Evolutionary conservation across 345 rosid genomes (phyloP).

Genomic region (Populus euphratica): DNA sequence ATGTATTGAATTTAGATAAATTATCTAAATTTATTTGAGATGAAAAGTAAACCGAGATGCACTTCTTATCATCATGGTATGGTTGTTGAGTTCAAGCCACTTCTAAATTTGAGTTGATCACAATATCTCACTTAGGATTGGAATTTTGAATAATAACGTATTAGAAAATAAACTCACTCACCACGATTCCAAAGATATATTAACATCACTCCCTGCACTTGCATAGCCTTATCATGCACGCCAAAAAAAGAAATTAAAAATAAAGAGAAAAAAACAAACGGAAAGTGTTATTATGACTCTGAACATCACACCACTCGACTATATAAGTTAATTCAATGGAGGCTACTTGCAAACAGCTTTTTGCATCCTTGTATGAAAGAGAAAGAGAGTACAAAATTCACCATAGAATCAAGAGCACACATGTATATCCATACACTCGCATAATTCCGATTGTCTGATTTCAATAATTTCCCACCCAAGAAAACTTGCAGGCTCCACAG

Average conservation of each 20-base stretch:
- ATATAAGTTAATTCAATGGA: background rate
- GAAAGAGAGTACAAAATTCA: background rate
- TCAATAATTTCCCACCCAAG: background rate
- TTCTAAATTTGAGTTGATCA: no score
- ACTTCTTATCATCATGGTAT: no score
- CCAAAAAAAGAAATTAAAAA: background rate
- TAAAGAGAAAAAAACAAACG: background rate
- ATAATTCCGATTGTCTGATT: background rate
- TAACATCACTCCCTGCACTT: background rate
- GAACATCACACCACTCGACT: background rate
- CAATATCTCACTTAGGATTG: no score
- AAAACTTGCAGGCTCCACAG: background rate
- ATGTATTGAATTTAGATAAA: no score
- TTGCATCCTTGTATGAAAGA: background rate
- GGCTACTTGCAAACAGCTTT: background rate
- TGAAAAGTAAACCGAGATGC: rapidly evolving
- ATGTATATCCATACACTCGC: background rate
- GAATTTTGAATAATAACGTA: no score
- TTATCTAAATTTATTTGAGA: no score
- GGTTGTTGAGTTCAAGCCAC: no score
- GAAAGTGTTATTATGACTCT: background rate
- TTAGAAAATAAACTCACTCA: no score
- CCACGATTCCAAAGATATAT: background rate
- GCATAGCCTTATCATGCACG: background rate
- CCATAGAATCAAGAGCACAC: background rate